Percentiles rank a stretch among this genome's conserved stretches.
phyloP scores from a whole-genome alignment of 495 filamentous ascomycete genomes.

The Pyrenula massariospora region DNA sequence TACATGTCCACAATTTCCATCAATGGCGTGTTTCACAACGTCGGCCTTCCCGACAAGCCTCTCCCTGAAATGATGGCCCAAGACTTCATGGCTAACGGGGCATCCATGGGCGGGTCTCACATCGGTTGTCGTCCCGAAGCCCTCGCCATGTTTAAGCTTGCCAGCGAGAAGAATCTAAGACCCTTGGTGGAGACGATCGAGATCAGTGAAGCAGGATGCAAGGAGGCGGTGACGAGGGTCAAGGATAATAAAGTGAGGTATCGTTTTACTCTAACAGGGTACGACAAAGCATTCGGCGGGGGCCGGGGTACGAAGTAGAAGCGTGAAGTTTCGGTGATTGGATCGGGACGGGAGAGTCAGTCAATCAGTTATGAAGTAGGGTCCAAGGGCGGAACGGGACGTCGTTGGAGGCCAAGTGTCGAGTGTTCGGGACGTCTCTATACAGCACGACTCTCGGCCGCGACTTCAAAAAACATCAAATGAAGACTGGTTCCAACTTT shows the following conservation, averaged over 20 bases:
- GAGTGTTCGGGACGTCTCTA: too few relatives aligned
- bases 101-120: constrained; percentile 70
- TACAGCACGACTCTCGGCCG: too few relatives aligned
- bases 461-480: too few relatives aligned
- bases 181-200: constrained; percentile 71
- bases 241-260: constrained; percentile 61
- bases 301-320: neutral
- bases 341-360: too few relatives aligned
- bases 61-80: constrained; percentile 64
- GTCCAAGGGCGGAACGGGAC: too few relatives aligned
- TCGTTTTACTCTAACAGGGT: constrained; percentile 53
- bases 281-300: constrained; percentile 46
- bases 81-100: constrained; percentile 65
- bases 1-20: constrained; percentile 75
- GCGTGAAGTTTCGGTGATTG: neutral
- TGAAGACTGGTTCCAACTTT: too few relatives aligned
- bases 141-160: constrained; percentile 71
- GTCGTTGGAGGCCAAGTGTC: too few relatives aligned
- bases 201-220: constrained; percentile 57
- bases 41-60: constrained; percentile 75
- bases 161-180: constrained; percentile 69
- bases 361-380: too few relatives aligned
- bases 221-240: constrained; percentile 54
- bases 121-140: constrained; percentile 73
- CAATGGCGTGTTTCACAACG: constrained; percentile 70